Conservation (phyloP, 352 stramenopile species). For the Phytophthora boehmeriae region DNA sequence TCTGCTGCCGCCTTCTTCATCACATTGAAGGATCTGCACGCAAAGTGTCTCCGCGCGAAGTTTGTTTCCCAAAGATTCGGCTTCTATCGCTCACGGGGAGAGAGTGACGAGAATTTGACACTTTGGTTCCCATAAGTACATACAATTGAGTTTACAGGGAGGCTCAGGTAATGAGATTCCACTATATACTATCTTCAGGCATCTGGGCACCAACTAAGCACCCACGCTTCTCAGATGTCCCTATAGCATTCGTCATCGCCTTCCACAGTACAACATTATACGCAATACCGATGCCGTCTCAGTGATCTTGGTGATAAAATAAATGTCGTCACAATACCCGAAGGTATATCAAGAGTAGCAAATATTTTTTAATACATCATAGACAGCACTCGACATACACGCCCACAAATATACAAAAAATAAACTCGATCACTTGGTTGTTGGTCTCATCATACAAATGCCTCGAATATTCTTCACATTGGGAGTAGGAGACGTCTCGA, state of each 20-base stretch:
- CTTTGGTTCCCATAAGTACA: conserved; percentile 65
- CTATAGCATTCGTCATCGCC: conserved; percentile 91
- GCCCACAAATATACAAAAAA: conserved; percentile 12
- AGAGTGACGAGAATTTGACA: conserved; percentile 90
- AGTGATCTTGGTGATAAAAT: conserved; percentile 91
- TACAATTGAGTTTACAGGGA: conserved; percentile 21
- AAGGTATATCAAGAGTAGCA: conserved; percentile 88
- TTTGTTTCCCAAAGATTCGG: conserved; percentile 91
- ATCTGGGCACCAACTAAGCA: conserved; percentile 31
- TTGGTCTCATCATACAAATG: conserved; percentile 93
- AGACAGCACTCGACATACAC: conserved; percentile 40
- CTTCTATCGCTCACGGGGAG: conserved; percentile 75
- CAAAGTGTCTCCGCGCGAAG: conserved; percentile 12
- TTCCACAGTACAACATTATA: conserved; percentile 21
- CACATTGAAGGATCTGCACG: conserved; percentile 40
- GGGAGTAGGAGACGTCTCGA: conserved; percentile 51
- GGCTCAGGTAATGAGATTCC: conserved; percentile 94
- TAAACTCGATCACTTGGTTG: not conserved
- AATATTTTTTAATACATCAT: conserved; percentile 90
- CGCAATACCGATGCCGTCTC: conserved; percentile 55
- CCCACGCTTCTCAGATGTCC: conserved; percentile 79
- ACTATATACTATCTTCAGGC: conserved; percentile 82
- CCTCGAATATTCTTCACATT: conserved; percentile 90
- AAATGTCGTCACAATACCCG: conserved; percentile 81
- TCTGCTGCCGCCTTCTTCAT: conserved; percentile 58